Evolutionary conservation across 805 yeast species (phyloP), one percentile per base, ranked within the genome.

Genomic region (Saturnispora saitoi): DNA sequence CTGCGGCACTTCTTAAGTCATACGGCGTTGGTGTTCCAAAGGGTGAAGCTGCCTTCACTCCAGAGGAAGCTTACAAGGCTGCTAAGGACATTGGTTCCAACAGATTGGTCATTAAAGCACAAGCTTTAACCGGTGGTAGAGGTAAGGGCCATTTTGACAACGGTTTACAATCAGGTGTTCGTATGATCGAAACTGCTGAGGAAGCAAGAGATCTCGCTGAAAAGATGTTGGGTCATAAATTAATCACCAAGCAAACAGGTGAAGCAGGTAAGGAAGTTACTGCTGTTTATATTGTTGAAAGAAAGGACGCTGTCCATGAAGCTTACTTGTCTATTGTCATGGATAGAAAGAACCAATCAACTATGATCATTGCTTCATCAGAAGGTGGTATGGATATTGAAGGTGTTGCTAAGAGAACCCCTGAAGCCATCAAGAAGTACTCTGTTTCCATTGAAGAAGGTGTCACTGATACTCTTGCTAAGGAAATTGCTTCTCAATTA

Each of bases 341-440:
- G 85, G 98, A 93, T 77, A 88, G 99, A 75, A 78, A 81, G 58
- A 78, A 83, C 57, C 95, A 90, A 71, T 74, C 78, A 58, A 96
- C 98, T 52, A 76, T 93, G 72, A 86, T 93, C 64, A 96, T 93
- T 56, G 96, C 96, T 45, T 89, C 97, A 31, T 75, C 95, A 55
- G 93, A 93, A 73, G 99, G 99, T 75, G 99, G 99, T 76, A 90
- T 93, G 95, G 96, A 93, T 73, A 93, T 93, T 64, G 99, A 93
- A 77, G 96, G 95, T 68, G 98, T 93, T 59, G 99, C 99, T 53
- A 83, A 82, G 58, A 80, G 77, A 60, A 83, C 79, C 69, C 99
- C 99, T 48, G 80, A 78, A 50, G 95, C 95, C 58, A 93, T 93
- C 73, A 83, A 87, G 72, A 82, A 91, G 56, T 88, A 81, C 77